A percentile compares a stretch with the other conserved stretches of the same genome.
These are phyloP conservation scores for Lachancea thermotolerans DNA, from an alignment of 805 yeast species.

Conservation along the genomic window DNA sequence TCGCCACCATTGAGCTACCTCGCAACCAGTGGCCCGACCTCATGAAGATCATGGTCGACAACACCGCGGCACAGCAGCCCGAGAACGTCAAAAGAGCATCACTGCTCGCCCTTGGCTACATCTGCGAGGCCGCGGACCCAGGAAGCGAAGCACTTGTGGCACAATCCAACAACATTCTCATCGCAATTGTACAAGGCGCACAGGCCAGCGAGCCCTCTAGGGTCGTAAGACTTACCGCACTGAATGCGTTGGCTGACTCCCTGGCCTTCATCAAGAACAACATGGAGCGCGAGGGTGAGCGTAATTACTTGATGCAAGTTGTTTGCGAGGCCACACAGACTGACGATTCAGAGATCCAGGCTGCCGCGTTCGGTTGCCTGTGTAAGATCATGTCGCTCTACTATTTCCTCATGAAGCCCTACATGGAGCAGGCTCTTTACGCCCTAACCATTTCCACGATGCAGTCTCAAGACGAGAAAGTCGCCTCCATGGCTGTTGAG, in stretches of 20 bases:
- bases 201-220: constrained; percentile 70
- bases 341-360: constrained; percentile 71
- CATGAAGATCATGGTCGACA: constrained; percentile 75
- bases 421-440: constrained; percentile 95
- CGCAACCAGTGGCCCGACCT: constrained; percentile 82
- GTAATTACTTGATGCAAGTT: constrained; percentile 96
- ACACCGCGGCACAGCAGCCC: constrained; percentile 73
- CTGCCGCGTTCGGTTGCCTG: constrained; percentile 92
- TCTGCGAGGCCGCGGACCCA: constrained; percentile 92
- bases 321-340: constrained; percentile 99
- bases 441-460: constrained; percentile 87
- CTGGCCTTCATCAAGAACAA: constrained; percentile 82
- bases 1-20: constrained; percentile 94
- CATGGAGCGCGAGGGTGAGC: constrained; percentile 88
- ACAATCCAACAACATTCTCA: constrained; percentile 85
- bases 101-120: constrained; percentile 84
- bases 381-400: constrained; percentile 87
- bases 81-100: constrained; percentile 81
- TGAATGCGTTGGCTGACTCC: constrained; percentile 86
- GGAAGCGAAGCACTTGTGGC: constrained; percentile 58
- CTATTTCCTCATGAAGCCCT: constrained; percentile 83
- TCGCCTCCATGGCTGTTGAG: constrained; percentile 97
- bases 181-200: constrained; percentile 96
- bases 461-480: constrained; percentile 67
- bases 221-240: constrained; percentile 79